phyloP scores from a whole-genome alignment of 768 basidiomycete species.

The Boletus rex-veris region DNA sequence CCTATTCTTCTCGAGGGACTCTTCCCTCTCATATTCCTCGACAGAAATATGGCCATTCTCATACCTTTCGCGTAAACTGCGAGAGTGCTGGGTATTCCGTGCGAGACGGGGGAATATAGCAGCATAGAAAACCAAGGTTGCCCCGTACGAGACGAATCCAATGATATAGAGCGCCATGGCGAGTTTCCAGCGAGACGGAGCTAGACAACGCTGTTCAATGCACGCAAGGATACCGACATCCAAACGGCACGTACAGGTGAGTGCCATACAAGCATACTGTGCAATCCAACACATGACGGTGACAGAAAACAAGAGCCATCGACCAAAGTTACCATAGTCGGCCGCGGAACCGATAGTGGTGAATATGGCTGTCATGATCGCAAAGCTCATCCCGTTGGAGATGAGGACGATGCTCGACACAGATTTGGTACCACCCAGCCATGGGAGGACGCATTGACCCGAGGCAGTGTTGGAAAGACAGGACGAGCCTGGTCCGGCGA shows the following conservation, averaged over 20 bases:
- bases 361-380: conserved; percentile 77
- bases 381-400: conserved; percentile 73
- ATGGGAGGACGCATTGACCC: conserved; percentile 74
- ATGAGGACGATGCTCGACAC: conserved; percentile 75
- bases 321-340: conserved; percentile 51
- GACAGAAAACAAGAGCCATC: conserved; percentile 69
- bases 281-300: conserved; percentile 78
- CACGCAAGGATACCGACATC: neutral
- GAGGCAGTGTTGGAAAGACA: conserved; percentile 55
- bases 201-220: conserved; percentile 31
- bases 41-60: conserved; percentile 55
- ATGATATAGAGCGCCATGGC: conserved; percentile 80
- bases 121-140: conserved; percentile 77
- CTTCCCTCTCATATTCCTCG: conserved; percentile 69
- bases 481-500: conserved; percentile 64
- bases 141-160: conserved; percentile 75
- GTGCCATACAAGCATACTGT: conserved; percentile 71
- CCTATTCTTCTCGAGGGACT: conserved; percentile 78
- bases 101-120: conserved; percentile 79
- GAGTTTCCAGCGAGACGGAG: conserved; percentile 63
- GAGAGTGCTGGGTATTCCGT: conserved; percentile 66
- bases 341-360: conserved; percentile 61
- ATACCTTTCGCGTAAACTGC: conserved; percentile 47
- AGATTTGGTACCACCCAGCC: conserved; percentile 69
- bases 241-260: conserved; percentile 52